A percentile compares a stretch with the other conserved stretches of the same genome.
phyloP scores from a whole-genome alignment of 2,329 filamentous ascomycete genomes.

The Calonectria pteridis region DNA sequence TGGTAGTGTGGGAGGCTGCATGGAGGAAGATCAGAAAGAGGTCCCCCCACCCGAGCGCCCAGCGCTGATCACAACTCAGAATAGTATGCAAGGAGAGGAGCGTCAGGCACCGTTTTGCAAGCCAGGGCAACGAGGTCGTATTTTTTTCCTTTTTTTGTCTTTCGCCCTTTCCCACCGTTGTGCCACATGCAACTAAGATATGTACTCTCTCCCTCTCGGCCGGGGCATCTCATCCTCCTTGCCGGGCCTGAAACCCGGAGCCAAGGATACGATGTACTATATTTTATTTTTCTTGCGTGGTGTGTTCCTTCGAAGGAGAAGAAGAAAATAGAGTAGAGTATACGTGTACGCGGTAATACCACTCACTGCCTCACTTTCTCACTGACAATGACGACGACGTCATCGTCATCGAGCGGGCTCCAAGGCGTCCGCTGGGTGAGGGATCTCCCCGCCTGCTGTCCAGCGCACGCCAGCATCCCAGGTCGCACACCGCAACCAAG shows the following conservation, averaged over 20 bases:
- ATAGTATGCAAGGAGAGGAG: not conserved
- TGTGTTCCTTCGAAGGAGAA: not conserved
- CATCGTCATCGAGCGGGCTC: conserved; percentile 16
- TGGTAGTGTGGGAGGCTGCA: not conserved
- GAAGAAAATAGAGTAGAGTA: not conserved
- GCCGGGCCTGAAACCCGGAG: not conserved
- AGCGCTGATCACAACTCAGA: conserved; percentile 3
- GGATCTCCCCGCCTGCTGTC: not conserved
- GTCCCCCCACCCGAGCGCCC: not conserved
- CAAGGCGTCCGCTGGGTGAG: conserved; percentile 1
- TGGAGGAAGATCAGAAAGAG: conserved; percentile 8
- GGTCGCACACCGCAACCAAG: conserved; percentile 15
- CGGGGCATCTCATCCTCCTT: not conserved
- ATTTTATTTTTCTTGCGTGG: not conserved
- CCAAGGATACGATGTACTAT: not conserved
- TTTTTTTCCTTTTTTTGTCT: not conserved
- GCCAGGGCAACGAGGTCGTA: conserved; percentile 2
- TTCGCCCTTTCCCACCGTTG: not conserved
- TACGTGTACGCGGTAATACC: not conserved
- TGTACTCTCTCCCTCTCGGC: not conserved
- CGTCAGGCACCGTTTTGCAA: conserved; percentile 1
- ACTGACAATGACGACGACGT: not conserved
- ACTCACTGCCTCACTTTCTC: not conserved
- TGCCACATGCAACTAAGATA: not conserved
- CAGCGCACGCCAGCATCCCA: not conserved